Percentiles rank a stretch among this genome's conserved stretches.
Conservation (phyloP, 495 filamentous ascomycete genomes). For the Coniosporium apollinis region DNA sequence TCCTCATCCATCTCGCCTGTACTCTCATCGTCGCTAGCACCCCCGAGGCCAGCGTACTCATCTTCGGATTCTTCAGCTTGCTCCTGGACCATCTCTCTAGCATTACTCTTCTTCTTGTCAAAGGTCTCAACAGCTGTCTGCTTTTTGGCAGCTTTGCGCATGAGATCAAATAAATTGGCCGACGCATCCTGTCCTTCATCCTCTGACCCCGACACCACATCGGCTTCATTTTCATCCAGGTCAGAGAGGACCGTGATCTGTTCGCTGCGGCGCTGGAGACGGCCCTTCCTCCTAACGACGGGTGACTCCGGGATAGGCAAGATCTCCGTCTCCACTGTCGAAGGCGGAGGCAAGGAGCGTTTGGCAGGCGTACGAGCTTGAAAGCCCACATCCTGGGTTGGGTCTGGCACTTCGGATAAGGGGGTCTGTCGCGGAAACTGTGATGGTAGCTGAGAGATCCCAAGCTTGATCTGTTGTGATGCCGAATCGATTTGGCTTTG, state of each 20-base stretch:
- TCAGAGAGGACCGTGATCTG: slow-evolving; percentile 20
- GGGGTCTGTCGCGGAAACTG: slow-evolving; percentile 34
- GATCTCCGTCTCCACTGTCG: slow-evolving; percentile 54
- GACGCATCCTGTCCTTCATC: slow-evolving; percentile 25
- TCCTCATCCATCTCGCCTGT: slow-evolving; percentile 52
- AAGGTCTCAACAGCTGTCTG: slow-evolving; percentile 32
- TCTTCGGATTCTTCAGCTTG: slow-evolving; percentile 96
- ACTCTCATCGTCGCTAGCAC: slow-evolving; percentile 73
- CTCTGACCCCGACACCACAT: no score
- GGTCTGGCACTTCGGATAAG: slow-evolving; percentile 47
- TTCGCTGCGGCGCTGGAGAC: slow-evolving; percentile 33
- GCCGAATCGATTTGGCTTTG: not conserved
- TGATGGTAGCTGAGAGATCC: slow-evolving; percentile 4
- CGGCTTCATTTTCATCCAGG: slow-evolving; percentile 25
- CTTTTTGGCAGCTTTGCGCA: slow-evolving; percentile 54
- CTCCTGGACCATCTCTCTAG: slow-evolving; percentile 75
- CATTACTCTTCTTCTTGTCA: slow-evolving; percentile 76
- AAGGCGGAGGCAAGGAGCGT: slow-evolving; percentile 35
- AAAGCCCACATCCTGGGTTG: slow-evolving; percentile 78
- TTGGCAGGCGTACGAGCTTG: slow-evolving; percentile 34
- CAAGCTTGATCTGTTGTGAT: slow-evolving; percentile 7
- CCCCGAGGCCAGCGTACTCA: slow-evolving; percentile 90
- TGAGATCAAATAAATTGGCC: slow-evolving; percentile 50
- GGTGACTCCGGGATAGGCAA: slow-evolving; percentile 42
- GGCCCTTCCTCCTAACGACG: slow-evolving; percentile 39